These are phyloP conservation scores for Gossypium sturtianum DNA, from an alignment of 345 rosid genomes.

Conservation along the genomic window DNA sequence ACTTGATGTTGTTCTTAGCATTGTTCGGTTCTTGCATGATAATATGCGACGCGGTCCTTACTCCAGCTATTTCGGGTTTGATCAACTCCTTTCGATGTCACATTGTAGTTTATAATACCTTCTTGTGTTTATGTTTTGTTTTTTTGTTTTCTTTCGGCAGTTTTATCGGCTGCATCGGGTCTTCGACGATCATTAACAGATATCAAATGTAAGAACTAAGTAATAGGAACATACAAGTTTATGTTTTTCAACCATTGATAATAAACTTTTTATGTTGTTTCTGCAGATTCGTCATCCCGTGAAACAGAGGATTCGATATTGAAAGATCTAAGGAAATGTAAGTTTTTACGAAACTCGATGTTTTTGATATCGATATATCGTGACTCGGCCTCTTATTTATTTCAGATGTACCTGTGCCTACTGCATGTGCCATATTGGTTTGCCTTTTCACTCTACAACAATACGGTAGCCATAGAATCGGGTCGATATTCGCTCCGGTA, in stretches of 20 bases:
- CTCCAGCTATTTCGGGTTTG: slow-evolving; percentile 62
- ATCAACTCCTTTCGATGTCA: background rate
- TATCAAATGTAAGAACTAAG: slow-evolving; percentile 37
- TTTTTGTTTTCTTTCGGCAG: slow-evolving; percentile 24
- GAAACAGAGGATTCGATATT: slow-evolving; percentile 17
- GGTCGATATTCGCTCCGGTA: slow-evolving; percentile 48
- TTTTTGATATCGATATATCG: background rate
- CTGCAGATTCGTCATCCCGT: slow-evolving; percentile 32
- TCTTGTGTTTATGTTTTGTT: background rate
- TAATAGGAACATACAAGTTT: background rate
- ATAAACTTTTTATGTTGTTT: background rate
- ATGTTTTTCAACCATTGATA: background rate
- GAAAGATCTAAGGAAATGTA: slow-evolving; percentile 35
- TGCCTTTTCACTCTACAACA: slow-evolving; percentile 58
- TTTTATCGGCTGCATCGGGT: slow-evolving; percentile 47
- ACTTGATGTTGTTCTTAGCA: slow-evolving; percentile 45
- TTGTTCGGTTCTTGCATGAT: slow-evolving; percentile 58
- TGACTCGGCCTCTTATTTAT: slow-evolving; percentile 3
- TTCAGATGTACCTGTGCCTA: slow-evolving; percentile 52
- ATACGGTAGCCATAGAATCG: slow-evolving; percentile 45
- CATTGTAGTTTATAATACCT: background rate
- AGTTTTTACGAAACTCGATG: slow-evolving; percentile 10
- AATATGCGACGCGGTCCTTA: slow-evolving; percentile 50
- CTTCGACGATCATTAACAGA: slow-evolving; percentile 36
- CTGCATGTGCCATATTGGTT: slow-evolving; percentile 48